phyloP scores from a whole-genome alignment of 2,329 filamentous ascomycete genomes.

The Lecanicillium sp. region DNA sequence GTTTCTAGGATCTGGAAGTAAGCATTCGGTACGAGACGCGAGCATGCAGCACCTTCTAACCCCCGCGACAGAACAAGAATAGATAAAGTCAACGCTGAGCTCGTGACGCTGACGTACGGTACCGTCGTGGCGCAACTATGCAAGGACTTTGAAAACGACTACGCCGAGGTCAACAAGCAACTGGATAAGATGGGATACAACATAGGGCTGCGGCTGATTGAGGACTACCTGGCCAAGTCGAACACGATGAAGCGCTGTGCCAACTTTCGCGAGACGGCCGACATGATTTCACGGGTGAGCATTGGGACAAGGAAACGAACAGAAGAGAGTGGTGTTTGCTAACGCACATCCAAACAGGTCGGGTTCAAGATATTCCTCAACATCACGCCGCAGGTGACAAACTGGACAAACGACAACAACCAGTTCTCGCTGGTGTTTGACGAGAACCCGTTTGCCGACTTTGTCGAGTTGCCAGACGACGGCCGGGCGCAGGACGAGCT shows the following conservation, averaged over 20 bases:
- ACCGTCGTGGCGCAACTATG: constrained; percentile 95
- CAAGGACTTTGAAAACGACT: constrained; percentile 92
- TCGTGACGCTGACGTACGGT: constrained; percentile 95
- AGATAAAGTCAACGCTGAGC: constrained; percentile 96
- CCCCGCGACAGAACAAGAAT: constrained; percentile 66
- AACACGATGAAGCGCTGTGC: constrained; percentile 80
- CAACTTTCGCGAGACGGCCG: constrained; percentile 92
- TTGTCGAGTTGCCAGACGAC: constrained; percentile 94
- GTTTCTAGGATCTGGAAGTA: constrained; percentile 81
- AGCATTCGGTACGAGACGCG: constrained; percentile 18
- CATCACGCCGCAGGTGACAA: constrained; percentile 85
- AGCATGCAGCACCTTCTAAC: constrained; percentile 7
- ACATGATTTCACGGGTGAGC: constrained; percentile 84
- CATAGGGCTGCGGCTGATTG: constrained; percentile 89
- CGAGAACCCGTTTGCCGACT: constrained; percentile 93
- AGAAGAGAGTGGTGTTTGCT: not conserved
- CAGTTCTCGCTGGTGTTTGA: constrained; percentile 95
- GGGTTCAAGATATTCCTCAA: constrained; percentile 99
- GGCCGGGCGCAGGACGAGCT: constrained; percentile 91
- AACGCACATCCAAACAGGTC: constrained; percentile 53
- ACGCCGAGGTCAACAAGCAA: constrained; percentile 93
- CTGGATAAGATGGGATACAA: constrained; percentile 99
- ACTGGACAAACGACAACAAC: constrained; percentile 94
- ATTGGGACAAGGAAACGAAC: not conserved
- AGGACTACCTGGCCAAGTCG: constrained; percentile 95